Evolutionary conservation across 148 eudicot species (phyloP).

Genomic region (Simmondsia chinensis): DNA sequence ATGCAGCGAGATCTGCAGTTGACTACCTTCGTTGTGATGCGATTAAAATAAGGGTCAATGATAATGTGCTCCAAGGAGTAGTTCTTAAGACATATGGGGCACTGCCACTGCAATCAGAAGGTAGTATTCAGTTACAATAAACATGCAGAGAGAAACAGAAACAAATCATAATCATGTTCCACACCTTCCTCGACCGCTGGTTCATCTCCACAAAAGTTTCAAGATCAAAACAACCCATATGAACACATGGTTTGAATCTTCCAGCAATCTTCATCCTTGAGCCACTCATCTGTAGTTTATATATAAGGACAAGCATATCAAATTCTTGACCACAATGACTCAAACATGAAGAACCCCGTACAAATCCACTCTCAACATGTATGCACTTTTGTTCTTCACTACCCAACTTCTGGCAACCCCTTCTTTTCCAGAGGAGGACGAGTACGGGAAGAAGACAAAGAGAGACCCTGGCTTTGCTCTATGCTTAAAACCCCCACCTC

Average conservation of each 20-base stretch:
- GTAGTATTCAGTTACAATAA: not conserved
- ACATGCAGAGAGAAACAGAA: not conserved
- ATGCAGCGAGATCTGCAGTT: too few species aligned
- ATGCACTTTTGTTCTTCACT: too few species aligned
- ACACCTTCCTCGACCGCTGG: slow-evolving; percentile 70
- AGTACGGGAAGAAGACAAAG: too few species aligned
- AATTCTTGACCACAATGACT: too few species aligned
- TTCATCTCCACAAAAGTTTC: slow-evolving; percentile 64
- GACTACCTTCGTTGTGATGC: slow-evolving; percentile 73
- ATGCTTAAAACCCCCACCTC: too few species aligned
- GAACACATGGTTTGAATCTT: slow-evolving; percentile 62
- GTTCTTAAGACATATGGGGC: slow-evolving; percentile 94
- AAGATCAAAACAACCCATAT: slow-evolving; percentile 84
- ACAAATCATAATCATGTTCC: slow-evolving; percentile 4
- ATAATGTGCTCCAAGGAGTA: slow-evolving; percentile 71
- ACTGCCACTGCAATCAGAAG: slow-evolving; percentile 66
- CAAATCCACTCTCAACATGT: too few species aligned
- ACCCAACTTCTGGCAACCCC: too few species aligned
- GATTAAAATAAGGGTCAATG: slow-evolving; percentile 90
- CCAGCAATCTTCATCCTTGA: slow-evolving; percentile 79
- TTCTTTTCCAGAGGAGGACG: too few species aligned
- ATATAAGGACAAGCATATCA: not conserved
- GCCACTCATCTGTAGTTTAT: slow-evolving; percentile 59
- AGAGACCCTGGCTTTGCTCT: too few species aligned
- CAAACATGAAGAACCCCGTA: too few species aligned